phyloP scores from a whole-genome alignment of 1,284 basidiomycete species.

The Rhodotorula sp. region DNA sequence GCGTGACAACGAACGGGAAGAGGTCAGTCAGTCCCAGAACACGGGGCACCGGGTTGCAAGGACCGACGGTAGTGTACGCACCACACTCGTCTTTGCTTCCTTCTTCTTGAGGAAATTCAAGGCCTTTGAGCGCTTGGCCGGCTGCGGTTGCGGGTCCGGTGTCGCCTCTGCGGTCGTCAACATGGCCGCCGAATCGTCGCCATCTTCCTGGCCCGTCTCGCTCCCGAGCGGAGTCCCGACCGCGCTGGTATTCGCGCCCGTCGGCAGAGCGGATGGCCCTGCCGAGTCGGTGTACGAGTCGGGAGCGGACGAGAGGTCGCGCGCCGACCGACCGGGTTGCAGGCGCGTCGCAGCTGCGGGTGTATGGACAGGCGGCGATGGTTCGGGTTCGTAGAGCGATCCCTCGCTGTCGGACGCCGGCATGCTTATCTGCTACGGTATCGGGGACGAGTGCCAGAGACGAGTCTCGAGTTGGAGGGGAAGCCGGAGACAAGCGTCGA shows the following conservation, averaged over 20 bases:
- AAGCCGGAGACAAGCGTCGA: too few species aligned
- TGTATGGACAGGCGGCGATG: background rate
- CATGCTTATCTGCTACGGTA: background rate
- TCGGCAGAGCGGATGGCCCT: background rate
- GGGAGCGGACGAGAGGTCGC: conserved; percentile 4
- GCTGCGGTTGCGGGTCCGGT: conserved; percentile 13
- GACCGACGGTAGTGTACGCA: background rate
- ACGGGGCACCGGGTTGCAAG: background rate
- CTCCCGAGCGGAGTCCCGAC: conserved; percentile 7
- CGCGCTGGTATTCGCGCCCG: conserved; percentile 1
- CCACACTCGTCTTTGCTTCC: conserved; percentile 27
- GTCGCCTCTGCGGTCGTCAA: conserved; percentile 16
- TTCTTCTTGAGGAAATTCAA: conserved; percentile 38
- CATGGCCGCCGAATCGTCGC: conserved; percentile 1
- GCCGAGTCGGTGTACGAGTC: conserved; percentile 1
- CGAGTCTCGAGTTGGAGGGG: background rate
- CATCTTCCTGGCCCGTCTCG: conserved; percentile 5
- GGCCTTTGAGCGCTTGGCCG: conserved; percentile 15
- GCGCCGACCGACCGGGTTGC: background rate
- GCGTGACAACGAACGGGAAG: too few species aligned
- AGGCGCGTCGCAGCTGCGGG: background rate
- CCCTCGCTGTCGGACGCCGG: conserved; percentile 7
- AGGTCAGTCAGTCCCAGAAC: background rate
- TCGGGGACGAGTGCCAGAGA: background rate
- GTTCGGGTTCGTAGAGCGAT: conserved; percentile 12